Conservation (phyloP, 768 basidiomycete genomes). For the Nevesoporus exiguus region DNA sequence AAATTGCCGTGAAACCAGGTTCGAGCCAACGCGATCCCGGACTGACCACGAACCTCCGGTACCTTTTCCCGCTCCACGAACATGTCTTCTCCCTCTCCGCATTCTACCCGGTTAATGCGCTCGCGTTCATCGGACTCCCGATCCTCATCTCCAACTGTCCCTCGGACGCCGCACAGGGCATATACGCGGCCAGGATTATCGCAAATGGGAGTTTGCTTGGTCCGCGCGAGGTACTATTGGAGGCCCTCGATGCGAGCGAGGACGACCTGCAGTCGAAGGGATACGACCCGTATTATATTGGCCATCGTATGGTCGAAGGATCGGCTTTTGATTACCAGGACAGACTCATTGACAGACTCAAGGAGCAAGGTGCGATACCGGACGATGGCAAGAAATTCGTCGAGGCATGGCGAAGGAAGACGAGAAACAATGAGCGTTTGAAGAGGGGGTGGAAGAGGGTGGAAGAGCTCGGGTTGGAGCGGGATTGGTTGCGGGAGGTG, state of each 20-base stretch:
- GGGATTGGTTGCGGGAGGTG: background rate
- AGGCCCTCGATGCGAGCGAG: constrained; percentile 41
- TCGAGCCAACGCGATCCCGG: constrained; percentile 8
- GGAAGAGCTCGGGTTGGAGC: background rate
- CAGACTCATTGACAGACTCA: background rate
- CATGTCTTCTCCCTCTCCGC: constrained; percentile 53
- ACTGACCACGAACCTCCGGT: constrained; percentile 48
- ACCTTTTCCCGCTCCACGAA: constrained; percentile 52
- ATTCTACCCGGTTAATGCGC: constrained; percentile 2
- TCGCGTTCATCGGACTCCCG: constrained; percentile 32
- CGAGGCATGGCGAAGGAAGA: background rate
- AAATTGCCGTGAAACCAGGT: constrained; percentile 16
- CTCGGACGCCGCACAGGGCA: constrained; percentile 47
- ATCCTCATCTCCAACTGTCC: constrained; percentile 46
- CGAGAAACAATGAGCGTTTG: background rate
- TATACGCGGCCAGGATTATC: constrained; percentile 45
- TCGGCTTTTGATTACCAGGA: background rate
- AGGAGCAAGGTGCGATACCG: background rate
- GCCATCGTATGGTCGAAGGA: background rate
- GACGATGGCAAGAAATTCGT: background rate
- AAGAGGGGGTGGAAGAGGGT: background rate
- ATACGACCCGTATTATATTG: constrained; percentile 39
- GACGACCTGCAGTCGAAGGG: constrained; percentile 37
- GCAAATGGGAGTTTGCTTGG: constrained; percentile 41
- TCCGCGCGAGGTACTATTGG: constrained; percentile 37